Evolutionary conservation across 2,329 filamentous ascomycete genomes (phyloP), one percentile per base, ranked within the genome.

Genomic region (Xylariomycetidae sp.): DNA sequence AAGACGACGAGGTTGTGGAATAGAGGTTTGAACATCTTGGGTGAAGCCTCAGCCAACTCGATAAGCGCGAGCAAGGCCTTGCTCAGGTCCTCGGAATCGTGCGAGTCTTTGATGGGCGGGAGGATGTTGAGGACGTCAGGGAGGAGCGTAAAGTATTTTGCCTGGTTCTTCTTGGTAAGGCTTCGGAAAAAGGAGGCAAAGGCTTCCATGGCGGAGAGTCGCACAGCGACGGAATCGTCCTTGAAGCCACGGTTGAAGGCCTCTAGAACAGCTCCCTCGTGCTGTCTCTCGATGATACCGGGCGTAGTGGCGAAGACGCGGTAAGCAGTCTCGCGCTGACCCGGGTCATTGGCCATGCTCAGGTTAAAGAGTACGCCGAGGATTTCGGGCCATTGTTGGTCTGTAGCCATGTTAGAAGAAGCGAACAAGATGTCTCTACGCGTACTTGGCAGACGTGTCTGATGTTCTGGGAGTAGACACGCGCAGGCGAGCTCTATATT

Each of bases 131-230:
- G 80, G 25, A 98, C 84, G 47, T 95, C 88, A 14, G 89, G 86
- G 15, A 97, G 80, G 8, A 98, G 75, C 6, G 75, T 66, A 58
- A 84, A 94, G 67, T 94, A 98, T 61, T 94, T 95, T 40, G 77
- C 66, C 61, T 96, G 89, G 12, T 77, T 76, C 64, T 94, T 95
- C 69, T 94, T 96, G 56, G 69, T 75, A 49, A 97, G 79, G 37
- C 84, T 92, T 47, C 87, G 79, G 74, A 98, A 98, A 68, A 98
- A 97, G 3, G 89, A 82, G 13, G 90, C 85, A 57, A 98, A 98
- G 6, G 92, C 92, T 57, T 96, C 89, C 80, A 97, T 94, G 36
- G 92, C 89, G 29, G 89, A 83, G 38, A 98, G 79, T 45, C 88
- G 85, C 37, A 98, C 90, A 44, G 80, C 70, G 39, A 90, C 82